Base-by-base conservation (phyloP, 1,284 basidiomycete genomes). In the Somion occarium region DNA sequence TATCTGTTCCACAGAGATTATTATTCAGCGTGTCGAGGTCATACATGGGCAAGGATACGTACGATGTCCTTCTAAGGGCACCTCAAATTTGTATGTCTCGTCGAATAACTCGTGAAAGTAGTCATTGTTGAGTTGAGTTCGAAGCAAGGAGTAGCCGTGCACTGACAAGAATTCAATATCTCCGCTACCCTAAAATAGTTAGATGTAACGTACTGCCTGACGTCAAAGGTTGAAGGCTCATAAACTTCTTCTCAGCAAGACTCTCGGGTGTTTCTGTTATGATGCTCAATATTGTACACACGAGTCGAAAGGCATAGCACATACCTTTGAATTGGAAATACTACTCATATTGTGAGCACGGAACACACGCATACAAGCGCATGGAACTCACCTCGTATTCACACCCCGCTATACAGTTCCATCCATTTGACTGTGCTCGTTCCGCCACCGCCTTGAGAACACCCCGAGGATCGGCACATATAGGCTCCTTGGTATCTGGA, bases 311-410 rank as follows among this genome's bases (percentile, higher is more conserved):
- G 26, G 2, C 22, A 38, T 37, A 18, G 23, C 26, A 49, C 41
- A 4, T n/a, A 86, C 88, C 88, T 76, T 88, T 85, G 71, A 93
- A 97, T 71, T 98, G 94, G 69, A 96, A 98, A 72, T 95, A 98
- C 89, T 95, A 56, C 4, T 37, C 7, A 18, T 23, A 43, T 47
- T 9, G 23, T 46, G 20, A 38, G 30, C 23, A 13, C 20, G 18
- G 9, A 9, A 37, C 15, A 38, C 18, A 3, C 4, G 20, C 13
- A 15, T 15, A 24, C n/a, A 9, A 43, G 25, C 15, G 26, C 20
- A 7, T 20, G n/a, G 24, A 27, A 61, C 76, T 51, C 62, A 90
- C 91, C 76, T 98, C 95, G 62, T 92, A 98, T 70, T 98, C 94
- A 25, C 91, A 83, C 2, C 93, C 93, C 9, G 90, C 84, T 63